Evolutionary conservation across 805 yeast species (phyloP), one percentile per base, ranked within the genome.

Genomic region (Sungouiozyma ichnusensis): DNA sequence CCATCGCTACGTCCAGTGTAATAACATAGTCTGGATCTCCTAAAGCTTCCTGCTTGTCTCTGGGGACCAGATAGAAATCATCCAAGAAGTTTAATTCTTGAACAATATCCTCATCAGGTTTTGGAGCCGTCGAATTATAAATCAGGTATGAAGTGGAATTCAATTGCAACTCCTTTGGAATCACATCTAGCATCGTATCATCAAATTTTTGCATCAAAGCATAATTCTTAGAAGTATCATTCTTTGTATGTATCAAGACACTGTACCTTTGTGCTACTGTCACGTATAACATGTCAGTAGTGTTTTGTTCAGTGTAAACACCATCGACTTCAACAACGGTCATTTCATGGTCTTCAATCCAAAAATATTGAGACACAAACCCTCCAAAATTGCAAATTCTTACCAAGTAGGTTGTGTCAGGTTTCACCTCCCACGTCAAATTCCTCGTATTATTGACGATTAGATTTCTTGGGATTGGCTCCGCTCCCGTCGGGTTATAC

Each of bases 401-500:
- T 48, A 92, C 51, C 52, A 83, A 66, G 62, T 92, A 92, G 15
- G 96, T 88, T 33, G 77, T 86, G 65, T 78, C 77, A 6, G 97
- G 95, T 66, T 84, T 58, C 43, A 90, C 94, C 7, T 65, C 50
- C 82, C 86, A 77, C n/a, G 88, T 75, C 56, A 74, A 68, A 63
- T 83, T 81, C 55, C 71, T 74, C 11, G 95, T 80, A 58, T 87
- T 86, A 67, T 90, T 90, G 62, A 87, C 69, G 53, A 92, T 72
- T 52, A 83, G 64, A 59, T 69, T 67, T 51, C 84, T 82, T 7
- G 98, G 98, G 52, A 92, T 79, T 40, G 98, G 98, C 67, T 92
- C 98, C 36, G 97, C 96, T 57, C 98, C 98, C 8, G 96, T 85
- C 45, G 98, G 98, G 65, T 92, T 92, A 68, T 71, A 79, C 48